Evolutionary conservation across 179 eudicot species (phyloP).

Genomic region (Beta corolliflora): DNA sequence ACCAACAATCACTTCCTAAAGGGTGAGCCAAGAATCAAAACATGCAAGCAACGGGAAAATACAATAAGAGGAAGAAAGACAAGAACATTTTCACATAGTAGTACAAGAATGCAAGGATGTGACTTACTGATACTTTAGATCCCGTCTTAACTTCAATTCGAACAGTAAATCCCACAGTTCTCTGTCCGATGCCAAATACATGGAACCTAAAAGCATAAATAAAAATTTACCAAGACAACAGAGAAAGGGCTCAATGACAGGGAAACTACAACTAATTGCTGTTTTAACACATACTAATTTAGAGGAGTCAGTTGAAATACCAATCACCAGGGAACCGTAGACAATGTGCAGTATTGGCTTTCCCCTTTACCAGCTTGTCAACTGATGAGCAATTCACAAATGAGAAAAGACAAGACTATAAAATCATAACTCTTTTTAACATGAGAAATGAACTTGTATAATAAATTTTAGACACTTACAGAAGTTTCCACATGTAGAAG

Average conservation of each 20-base stretch:
- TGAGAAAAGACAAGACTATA: slow-evolving; percentile 7
- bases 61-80: neutral
- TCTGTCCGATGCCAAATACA: slow-evolving; percentile 84
- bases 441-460: neutral
- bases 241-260: neutral
- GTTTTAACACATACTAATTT: neutral
- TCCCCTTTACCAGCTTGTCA: slow-evolving; percentile 87
- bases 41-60: neutral
- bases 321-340: slow-evolving; percentile 90
- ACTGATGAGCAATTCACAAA: slow-evolving; percentile 42
- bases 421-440: neutral
- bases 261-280: neutral
- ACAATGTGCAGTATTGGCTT: slow-evolving; percentile 94
- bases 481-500: slow-evolving; percentile 95
- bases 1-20: slow-evolving; percentile 77
- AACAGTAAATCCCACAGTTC: slow-evolving; percentile 79
- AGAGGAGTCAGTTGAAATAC: slow-evolving; percentile 45
- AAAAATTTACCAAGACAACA: neutral
- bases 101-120: slow-evolving; percentile 10
- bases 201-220: slow-evolving; percentile 66
- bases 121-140: slow-evolving; percentile 63
- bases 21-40: slow-evolving; percentile 10
- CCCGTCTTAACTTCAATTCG: slow-evolving; percentile 76
- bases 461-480: slow-evolving; percentile 48
- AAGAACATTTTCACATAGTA: neutral